A percentile compares a stretch with the other conserved stretches of the same genome.
These are phyloP conservation scores for Passiflora organensis DNA, from an alignment of 345 rosid species.

Conservation along the genomic window DNA sequence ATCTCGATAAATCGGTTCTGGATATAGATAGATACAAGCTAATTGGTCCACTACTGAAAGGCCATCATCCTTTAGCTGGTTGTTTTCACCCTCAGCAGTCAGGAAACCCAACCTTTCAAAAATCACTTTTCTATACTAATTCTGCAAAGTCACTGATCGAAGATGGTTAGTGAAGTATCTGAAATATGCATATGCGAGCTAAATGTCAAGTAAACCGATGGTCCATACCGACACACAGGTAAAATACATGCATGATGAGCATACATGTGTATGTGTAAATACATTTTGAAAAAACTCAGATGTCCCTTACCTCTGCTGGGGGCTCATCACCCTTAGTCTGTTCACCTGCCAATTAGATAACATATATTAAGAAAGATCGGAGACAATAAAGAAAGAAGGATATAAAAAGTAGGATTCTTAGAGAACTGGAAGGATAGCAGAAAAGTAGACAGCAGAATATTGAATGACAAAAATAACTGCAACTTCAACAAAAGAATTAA, in stretches of 20 bases:
- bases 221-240: too few species aligned
- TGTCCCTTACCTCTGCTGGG: slow-evolving; percentile 42
- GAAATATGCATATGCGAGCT: too few species aligned
- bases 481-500: background rate
- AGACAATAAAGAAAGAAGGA: background rate
- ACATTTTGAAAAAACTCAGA: slow-evolving; percentile 4
- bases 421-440: background rate
- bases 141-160: slow-evolving; percentile 30
- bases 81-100: background rate
- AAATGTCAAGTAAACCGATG: too few species aligned
- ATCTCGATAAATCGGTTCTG: too few species aligned
- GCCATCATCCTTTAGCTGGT: too few species aligned
- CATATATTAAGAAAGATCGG: background rate
- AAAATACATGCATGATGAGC: too few species aligned
- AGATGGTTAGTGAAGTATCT: too few species aligned
- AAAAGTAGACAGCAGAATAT: background rate
- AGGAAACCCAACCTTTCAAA: slow-evolving; percentile 6
- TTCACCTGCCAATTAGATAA: slow-evolving; percentile 43
- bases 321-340: slow-evolving; percentile 49
- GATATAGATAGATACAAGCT: too few species aligned
- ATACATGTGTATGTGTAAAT: background rate
- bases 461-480: background rate
- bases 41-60: too few species aligned
- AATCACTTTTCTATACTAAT: slow-evolving; percentile 8
- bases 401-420: background rate